Evolutionary conservation across 257 asterid species (phyloP), one percentile per base, ranked within the genome.

Genomic region (Pogostemon cablin): DNA sequence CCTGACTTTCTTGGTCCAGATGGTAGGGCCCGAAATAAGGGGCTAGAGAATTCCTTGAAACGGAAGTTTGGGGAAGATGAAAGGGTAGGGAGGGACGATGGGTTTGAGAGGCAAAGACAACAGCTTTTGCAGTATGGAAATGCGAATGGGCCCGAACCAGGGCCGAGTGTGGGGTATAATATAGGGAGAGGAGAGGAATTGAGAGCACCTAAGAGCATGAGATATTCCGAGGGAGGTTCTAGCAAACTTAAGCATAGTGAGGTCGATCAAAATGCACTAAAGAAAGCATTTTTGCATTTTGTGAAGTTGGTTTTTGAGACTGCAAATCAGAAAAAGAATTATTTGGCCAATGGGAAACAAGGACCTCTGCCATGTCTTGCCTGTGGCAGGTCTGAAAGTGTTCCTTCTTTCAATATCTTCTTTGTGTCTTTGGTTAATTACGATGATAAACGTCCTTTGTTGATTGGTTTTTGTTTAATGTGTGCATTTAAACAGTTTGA

Each of bases 51-150:
- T 78, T 77, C 81, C 7, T 63, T 81, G 64, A 91, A 93, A 77
- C 79, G 96, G 52, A 93, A 93, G 85, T 84, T 89, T 61, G 92
- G 87, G 75, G 96, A 89, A 11, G 91, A 87, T 42, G 95, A 89
- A 67, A 84, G 85, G 78, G 89, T 69, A 62, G 87, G 81, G 72
- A 81, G 74, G 80, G 78, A 75, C 40, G 93, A 90, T 80, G 95
- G 87, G 65, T 84, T 84, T 72, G 97, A 86, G 79, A 91, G 97
- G 85, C 96, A 88, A 79, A 87, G 96, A 72, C 92, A 86, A 65
- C 96, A 93, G 85, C 87, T 87, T 77, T 83, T 93, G 85, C 95
- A 90, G 83, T 90, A 87, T 71, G 97, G 97, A 8, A 90, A 75
- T 76, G 88, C 65, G 11, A 83, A 75, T 46, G 86, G 86, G 20